Evolutionary conservation across 306 rosid species (phyloP), one percentile per base, ranked within the genome.

Genomic region (Malus sieversii): DNA sequence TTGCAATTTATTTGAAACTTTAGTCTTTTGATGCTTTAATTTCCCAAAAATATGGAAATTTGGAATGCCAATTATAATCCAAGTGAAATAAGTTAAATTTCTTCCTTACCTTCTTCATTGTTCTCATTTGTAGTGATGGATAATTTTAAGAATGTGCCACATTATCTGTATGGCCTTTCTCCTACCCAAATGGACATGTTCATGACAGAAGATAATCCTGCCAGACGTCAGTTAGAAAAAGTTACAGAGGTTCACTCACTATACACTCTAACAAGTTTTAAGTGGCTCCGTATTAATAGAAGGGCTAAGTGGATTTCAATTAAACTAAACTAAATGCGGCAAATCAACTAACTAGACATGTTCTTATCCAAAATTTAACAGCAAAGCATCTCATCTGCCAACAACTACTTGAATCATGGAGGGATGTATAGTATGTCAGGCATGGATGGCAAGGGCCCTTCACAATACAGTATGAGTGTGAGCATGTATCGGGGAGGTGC

Each of bases 171-270:
- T 77, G 99, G 99, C 73, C 99, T 95, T 59, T 38, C 84, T 45
- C 90, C 99, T 58, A 83, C 97, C 45, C 99, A 95, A 85, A 81
- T 95, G 87, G 93, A 92, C 87, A 92, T 92, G 97, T 95, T 95
- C 89, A 78, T 89, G 97, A 90, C 93, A 11, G 91, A 87, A 82
- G 96, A 90, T 80, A 95, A 85, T 77, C 93, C 93, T 4, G 40
- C 84, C 40, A 80, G 86, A 70, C 72, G 82, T 77, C 91, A 86
- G 86, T 63, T 93, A 35, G 89, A 85, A 78, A 82, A 70, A 35
- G 92, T 90, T 68, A 84, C 92, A 63, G 97, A 95, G 99, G 99
- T 95, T 78, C 45, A 77, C 72, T 77, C 72, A 15, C 48, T 81
- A 68, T 61, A 52, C 75, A 61, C 64, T 59, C 74, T 42, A 12